A percentile compares a stretch with the other conserved stretches of the same genome.
Conservation (phyloP, 2,329 filamentous ascomycete species). For the Sodiomyces alkalinus region DNA sequence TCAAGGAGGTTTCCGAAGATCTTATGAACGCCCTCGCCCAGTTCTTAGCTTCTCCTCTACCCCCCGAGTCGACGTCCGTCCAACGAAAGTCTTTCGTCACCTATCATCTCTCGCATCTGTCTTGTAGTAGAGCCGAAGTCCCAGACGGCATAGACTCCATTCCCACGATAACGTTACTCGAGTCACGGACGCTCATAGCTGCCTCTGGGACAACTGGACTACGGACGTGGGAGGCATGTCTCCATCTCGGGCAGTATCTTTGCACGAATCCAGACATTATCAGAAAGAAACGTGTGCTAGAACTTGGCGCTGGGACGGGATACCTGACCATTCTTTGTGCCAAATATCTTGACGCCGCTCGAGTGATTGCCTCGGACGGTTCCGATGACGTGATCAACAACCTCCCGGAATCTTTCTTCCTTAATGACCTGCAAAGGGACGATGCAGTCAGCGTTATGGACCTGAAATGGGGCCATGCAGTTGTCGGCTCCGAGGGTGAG, state of each 20-base stretch:
- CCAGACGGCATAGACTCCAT: slow-evolving; percentile 1
- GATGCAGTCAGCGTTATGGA: slow-evolving; percentile 31
- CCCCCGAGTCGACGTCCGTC: slow-evolving; percentile 47
- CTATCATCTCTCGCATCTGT: slow-evolving; percentile 38
- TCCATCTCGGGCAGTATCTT: slow-evolving; percentile 59
- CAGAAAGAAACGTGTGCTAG: slow-evolving; percentile 43
- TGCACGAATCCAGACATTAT: slow-evolving; percentile 31
- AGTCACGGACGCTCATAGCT: slow-evolving; percentile 54
- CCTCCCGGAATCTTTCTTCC: slow-evolving; percentile 49
- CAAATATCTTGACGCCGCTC: slow-evolving; percentile 43
- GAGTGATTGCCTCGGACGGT: slow-evolving; percentile 58
- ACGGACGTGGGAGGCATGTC: slow-evolving; percentile 67
- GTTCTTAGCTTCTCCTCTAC: slow-evolving; percentile 47
- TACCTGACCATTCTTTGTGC: slow-evolving; percentile 60
- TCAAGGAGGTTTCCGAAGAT: slow-evolving; percentile 71
- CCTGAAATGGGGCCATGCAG: slow-evolving; percentile 48
- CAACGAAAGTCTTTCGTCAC: slow-evolving; percentile 64
- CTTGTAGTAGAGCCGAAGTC: too few relatives aligned
- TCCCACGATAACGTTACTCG: slow-evolving; percentile 43
- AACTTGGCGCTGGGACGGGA: slow-evolving; percentile 64
- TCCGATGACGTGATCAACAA: slow-evolving; percentile 56
- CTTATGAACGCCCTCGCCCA: slow-evolving; percentile 55
- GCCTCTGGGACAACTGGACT: slow-evolving; percentile 60
- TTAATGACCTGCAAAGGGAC: slow-evolving; percentile 45
- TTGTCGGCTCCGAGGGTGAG: slow-evolving; percentile 41